Percentiles rank a stretch among this genome's conserved stretches.
phyloP scores from a whole-genome alignment of 495 filamentous ascomycete species.

The Xylaria palmicola region DNA sequence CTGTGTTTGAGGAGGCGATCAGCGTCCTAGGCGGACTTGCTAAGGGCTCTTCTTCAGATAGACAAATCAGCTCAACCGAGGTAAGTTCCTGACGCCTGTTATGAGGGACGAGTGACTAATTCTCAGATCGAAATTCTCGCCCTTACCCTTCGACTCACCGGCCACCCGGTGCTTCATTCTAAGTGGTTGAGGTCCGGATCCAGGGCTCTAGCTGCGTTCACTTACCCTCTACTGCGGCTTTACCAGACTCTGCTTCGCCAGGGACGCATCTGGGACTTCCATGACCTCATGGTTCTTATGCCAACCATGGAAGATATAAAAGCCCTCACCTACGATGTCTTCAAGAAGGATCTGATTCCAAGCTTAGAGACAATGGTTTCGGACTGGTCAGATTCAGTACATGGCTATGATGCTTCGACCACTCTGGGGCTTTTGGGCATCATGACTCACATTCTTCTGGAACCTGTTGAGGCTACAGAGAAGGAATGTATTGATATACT shows the following conservation, averaged over 20 bases:
- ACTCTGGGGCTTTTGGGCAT: slow-evolving; percentile 5
- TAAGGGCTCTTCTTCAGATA: neutral
- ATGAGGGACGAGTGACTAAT: neutral
- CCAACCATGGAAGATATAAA: slow-evolving; percentile 3
- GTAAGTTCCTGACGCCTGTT: neutral
- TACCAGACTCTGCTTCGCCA: slow-evolving; percentile 11
- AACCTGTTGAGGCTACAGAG: neutral
- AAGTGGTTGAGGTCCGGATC: neutral
- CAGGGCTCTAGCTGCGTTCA: neutral
- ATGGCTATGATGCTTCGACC: slow-evolving; percentile 13
- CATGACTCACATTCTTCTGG: slow-evolving; percentile 9
- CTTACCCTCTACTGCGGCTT: neutral
- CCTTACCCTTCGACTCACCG: neutral
- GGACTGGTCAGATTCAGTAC: slow-evolving; percentile 11
- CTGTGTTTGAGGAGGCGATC: slow-evolving; percentile 6
- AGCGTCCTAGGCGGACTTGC: neutral
- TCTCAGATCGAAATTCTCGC: slow-evolving; percentile 8
- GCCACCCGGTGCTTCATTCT: slow-evolving; percentile 4
- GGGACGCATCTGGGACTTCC: slow-evolving; percentile 14
- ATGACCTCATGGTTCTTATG: slow-evolving; percentile 3
- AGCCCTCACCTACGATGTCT: slow-evolving; percentile 3
- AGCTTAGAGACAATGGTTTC: slow-evolving; percentile 1
- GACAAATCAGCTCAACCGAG: slow-evolving; percentile 7
- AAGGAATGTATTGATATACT: slow-evolving; percentile 10
- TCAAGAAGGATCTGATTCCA: slow-evolving; percentile 2